Conservation (phyloP, 2,329 filamentous ascomycete genomes). For the Alternaria incomplexa region DNA sequence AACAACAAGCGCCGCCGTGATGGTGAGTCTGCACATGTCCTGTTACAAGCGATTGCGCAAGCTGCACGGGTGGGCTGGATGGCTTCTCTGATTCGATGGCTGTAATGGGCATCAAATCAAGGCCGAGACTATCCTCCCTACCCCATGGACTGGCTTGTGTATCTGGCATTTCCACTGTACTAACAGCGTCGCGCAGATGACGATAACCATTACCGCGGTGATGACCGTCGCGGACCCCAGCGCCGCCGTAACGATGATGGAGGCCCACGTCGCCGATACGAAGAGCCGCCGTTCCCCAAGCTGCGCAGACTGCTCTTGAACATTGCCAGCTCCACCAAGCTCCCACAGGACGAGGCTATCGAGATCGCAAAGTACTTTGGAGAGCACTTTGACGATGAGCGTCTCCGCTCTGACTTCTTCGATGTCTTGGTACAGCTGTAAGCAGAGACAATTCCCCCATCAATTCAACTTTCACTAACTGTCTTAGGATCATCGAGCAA, state of each 20-base stretch:
- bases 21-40: slow-evolving; percentile 26
- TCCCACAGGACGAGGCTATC: slow-evolving; percentile 46
- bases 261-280: slow-evolving; percentile 41
- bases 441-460: slow-evolving; percentile 24
- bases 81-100: neutral
- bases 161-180: slow-evolving; percentile 1
- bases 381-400: slow-evolving; percentile 79
- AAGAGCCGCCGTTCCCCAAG: slow-evolving; percentile 44
- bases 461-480: slow-evolving; percentile 14
- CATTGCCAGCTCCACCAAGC: slow-evolving; percentile 46
- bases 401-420: slow-evolving; percentile 74
- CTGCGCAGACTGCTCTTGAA: slow-evolving; percentile 44
- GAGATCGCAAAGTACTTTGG: slow-evolving; percentile 67
- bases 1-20: slow-evolving; percentile 42
- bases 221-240: slow-evolving; percentile 40
- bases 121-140: neutral
- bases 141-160: neutral
- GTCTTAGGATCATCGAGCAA: slow-evolving; percentile 74
- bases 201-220: slow-evolving; percentile 33
- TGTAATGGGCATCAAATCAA: neutral
- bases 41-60: neutral
- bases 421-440: slow-evolving; percentile 77
- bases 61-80: neutral
- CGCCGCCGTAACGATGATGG: slow-evolving; percentile 38
- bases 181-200: slow-evolving; percentile 30